Evolutionary conservation across 2,329 filamentous ascomycete genomes (phyloP).

Genomic region (Macrophomina pseudophaseolina): DNA sequence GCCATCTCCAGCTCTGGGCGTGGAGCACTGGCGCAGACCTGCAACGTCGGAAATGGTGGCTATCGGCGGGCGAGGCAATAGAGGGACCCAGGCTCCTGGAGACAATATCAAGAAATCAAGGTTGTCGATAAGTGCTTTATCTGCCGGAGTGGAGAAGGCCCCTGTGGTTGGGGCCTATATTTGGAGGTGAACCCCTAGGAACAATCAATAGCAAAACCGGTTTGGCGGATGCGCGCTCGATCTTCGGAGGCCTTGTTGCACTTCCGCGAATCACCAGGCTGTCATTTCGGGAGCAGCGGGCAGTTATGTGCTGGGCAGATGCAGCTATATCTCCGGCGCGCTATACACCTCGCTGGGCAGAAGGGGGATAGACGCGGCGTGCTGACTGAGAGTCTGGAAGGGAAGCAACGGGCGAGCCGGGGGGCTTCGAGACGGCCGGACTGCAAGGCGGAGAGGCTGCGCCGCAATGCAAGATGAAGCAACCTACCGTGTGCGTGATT

Average conservation of each 20-base stretch:
- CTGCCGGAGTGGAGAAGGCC: constrained; percentile 12
- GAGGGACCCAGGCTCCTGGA: constrained; percentile 5
- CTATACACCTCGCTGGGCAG: neutral
- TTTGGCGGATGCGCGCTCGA: constrained; percentile 23
- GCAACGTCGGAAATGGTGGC: constrained; percentile 8
- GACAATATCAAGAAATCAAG: neutral
- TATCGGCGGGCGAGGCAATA: constrained; percentile 10
- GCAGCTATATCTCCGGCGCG: constrained; percentile 5
- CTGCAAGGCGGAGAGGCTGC: neutral
- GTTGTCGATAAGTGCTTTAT: constrained; percentile 14
- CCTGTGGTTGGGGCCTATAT: constrained; percentile 12
- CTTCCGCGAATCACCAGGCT: constrained; percentile 21
- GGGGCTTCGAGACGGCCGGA: neutral
- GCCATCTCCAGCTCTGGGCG: constrained; percentile 12
- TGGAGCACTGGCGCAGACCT: constrained; percentile 2
- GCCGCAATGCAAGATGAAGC: constrained; percentile 24
- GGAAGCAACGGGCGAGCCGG: neutral
- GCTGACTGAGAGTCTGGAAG: constrained; percentile 10
- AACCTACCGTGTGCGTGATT: constrained; percentile 22
- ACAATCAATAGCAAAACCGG: constrained; percentile 18
- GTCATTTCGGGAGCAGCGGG: neutral
- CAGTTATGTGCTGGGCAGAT: constrained; percentile 12
- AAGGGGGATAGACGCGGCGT: neutral
- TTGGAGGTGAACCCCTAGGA: constrained; percentile 13
- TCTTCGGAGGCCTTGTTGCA: constrained; percentile 16